Base-by-base conservation (phyloP, 768 basidiomycete species). In the Baorangia bicolor region DNA sequence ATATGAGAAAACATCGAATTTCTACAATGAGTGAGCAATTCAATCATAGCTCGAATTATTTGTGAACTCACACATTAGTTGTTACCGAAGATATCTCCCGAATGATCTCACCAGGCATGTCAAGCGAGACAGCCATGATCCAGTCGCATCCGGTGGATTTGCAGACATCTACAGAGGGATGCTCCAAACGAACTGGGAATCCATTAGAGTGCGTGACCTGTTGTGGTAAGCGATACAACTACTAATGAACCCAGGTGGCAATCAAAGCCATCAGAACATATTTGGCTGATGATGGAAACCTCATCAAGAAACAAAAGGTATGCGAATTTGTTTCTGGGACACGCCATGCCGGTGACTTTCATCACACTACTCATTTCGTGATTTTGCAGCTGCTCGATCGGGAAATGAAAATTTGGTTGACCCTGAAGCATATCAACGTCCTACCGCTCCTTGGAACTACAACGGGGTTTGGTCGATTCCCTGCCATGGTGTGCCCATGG, bases 401-500 rank as follows among this genome's bases (percentile, higher is more conserved):
- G 28, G 70, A 72, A 39, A 60, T 72, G 33, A 60, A 51, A 30
- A 54, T 69, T 18, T 72, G 71, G 71, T 57, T 61, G 40, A 18
- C 37, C 13, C 49, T 72, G 13, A 25, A 56, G 3, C 69, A 72
- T 39, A 25, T 44, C 14, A 69, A 72, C 44, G 54, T 73, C 5
- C 18, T 61, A n/a, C 59, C 51, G 10, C 49, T 61, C 10, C 40
- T 60, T 20, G 59, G 59, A 13, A 55, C 48, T 57, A 14, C 68
- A 45, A 14, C 58, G 16, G 69, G 59, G 28, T 71, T 66, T 46
- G 71, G 71, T 23, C 65, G 57, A 12, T 62, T 62, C 33, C 51
- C 63, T 16, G 70, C 71, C 8, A 69, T 69, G 64, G 53, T 72
- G 14, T 72, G 59, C 16, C 69, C 70, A 10, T 69, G 68, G 68